Evolutionary conservation across 495 filamentous ascomycete species (phyloP), one percentile per base, ranked within the genome.

Genomic region (Hapsidospora chrysogenum): DNA sequence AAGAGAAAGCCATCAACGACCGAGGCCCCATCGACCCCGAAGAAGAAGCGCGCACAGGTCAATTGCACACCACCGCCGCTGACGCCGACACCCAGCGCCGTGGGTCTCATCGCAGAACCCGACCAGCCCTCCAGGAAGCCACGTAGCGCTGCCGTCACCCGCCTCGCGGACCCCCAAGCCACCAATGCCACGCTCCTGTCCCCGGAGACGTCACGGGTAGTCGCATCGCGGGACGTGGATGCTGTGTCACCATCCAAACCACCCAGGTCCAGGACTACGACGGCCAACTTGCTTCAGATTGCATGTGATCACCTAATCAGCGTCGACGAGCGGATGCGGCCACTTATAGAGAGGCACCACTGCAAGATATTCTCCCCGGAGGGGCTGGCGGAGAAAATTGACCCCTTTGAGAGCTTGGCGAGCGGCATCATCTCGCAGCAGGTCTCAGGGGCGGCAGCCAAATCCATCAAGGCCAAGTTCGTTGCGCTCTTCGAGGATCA

Each of bases 341-440:
- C 69, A 1, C 57, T 95, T 9, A 73, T 95, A 41, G 74, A 80
- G 33, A 60, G 68, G 41, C 66, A 96, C 48, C 75, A 63, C 33
- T 97, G 89, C 49, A 54, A 58, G 25, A 49, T 89, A 9, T 94
- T 95, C 56, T 80, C 80, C 5, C 70, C 84, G 2, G 76, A 79
- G 34, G 86, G 85, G 0, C 56, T 97, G 13, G 71, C 75, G 13
- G 86, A 95, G 56, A 58, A 72, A 42, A 68, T 93, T 41, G 80
- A 96, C 52, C 87, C 89, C 3, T 97, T 95, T 50, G 74, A 73
- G 35, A 76, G 74, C 36, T 66, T 97, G 27, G 66, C 68, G 17
- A 80, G 73, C 51, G 78, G 84, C 31, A 95, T 97, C 44, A 93
- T 96, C 39, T 82, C 82, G 29, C 89, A 97, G 53, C 89, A 97